phyloP scores from a whole-genome alignment of 805 yeast genomes.

The Suhomyces faveliae region DNA sequence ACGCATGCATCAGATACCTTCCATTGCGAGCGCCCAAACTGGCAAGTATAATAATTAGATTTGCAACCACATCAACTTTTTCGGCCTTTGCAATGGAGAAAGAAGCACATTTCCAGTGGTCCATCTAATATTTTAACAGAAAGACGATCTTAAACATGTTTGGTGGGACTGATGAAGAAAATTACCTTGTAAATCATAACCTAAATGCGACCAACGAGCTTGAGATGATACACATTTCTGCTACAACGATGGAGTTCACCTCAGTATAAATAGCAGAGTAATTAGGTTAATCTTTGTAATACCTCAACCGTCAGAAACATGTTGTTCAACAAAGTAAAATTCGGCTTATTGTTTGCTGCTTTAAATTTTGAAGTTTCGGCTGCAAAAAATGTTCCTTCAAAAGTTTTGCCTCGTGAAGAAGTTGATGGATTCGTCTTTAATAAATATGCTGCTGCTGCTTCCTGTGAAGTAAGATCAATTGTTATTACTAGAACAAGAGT shows the following conservation, averaged over 20 bases:
- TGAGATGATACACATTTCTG: constrained; percentile 1
- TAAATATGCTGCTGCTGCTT: background rate
- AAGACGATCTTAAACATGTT: background rate
- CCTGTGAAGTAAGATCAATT: background rate
- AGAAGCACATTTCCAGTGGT: background rate
- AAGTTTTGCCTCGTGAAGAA: background rate
- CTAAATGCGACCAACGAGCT: background rate
- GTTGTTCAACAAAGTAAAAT: background rate
- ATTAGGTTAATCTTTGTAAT: background rate
- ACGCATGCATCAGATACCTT: background rate
- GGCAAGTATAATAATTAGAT: background rate
- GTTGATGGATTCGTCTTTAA: background rate
- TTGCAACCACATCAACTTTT: background rate
- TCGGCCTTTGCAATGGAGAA: background rate
- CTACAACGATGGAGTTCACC: background rate
- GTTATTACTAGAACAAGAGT: background rate
- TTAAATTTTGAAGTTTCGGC: background rate
- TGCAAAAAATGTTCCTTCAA: background rate
- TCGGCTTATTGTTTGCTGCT: background rate
- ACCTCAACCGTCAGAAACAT: background rate
- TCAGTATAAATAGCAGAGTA: background rate
- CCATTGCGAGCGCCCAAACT: background rate
- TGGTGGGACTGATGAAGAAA: background rate
- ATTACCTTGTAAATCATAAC: background rate
- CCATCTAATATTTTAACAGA: background rate